Base-by-base conservation (phyloP, 2,329 filamentous ascomycete genomes). In the Aspergillus phoenicis region DNA sequence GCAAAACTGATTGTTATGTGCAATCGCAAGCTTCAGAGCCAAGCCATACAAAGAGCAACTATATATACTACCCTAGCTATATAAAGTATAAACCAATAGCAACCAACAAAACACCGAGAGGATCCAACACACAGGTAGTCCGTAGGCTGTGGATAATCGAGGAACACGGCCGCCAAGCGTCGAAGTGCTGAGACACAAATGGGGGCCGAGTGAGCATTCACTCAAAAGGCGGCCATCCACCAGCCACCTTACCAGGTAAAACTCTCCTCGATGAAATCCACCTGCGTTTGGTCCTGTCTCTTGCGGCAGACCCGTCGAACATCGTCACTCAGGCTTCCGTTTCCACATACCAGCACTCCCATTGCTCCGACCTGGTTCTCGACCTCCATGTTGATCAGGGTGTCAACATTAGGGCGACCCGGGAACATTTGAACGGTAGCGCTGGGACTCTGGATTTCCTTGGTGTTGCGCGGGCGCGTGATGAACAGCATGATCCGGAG, bases 341-440 rank as follows among this genome's bases (percentile, higher is more conserved):
- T 88, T 3, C 91, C 91, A 68, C 91, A 93, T 22, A 93, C 89
- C 10, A 88, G 89, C 48, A 98, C 92, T 22, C 87, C 91, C 87
- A 97, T 96, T 53, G 93, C 92, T 8, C 95, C 95, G 57, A 91
- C 81, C 74, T 95, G 91, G 69, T 90, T 86, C 70, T 88, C 84
- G 17, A 93, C 89, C 80, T 97, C 94, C 77, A 90, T 89, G 64
- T 87, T 84, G 51, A 98, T 80, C n/a, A 98, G 80, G 0, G 90
- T 86, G 20, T 87, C 84, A 48, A 96, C 85, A 71, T 96, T 92
- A 8, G 94, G 94, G 66, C 93, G 87, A 2, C 95, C 94, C 1
- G 93, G 90, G 75, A 91, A 92, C 89, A 98, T 95, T 77, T 93
- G 91, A 58, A 98, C 93, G 4, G 90, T 94, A 2, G 85, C 83